Percentiles rank a stretch among this genome's conserved stretches.
These are phyloP conservation scores for Globisporangium nunn DNA, from an alignment of 352 stramenopile genomes.

Conservation along the genomic window DNA sequence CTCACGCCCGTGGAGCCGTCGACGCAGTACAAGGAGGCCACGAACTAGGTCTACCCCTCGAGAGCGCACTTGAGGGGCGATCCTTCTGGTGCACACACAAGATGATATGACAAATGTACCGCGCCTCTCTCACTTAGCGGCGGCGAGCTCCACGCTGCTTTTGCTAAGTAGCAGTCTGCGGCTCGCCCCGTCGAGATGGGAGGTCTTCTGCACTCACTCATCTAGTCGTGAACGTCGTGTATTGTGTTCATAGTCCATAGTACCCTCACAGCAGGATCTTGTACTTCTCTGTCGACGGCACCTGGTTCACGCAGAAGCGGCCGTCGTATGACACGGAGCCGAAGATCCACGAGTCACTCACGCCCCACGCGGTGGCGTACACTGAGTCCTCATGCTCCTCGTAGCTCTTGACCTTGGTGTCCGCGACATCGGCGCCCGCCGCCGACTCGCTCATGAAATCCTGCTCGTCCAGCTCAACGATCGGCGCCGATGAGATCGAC, in stretches of 20 bases:
- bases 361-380: slow-evolving; percentile 90
- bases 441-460: slow-evolving; percentile 62
- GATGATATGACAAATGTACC: background rate
- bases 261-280: slow-evolving; percentile 94
- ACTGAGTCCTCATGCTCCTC: slow-evolving; percentile 95
- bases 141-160: slow-evolving; percentile 6
- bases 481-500: slow-evolving; percentile 93
- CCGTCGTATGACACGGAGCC: slow-evolving; percentile 94
- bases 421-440: slow-evolving; percentile 43
- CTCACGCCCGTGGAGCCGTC: slow-evolving; percentile 21
- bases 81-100: too few species aligned
- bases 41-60: slow-evolving; percentile 12
- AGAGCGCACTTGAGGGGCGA: too few species aligned
- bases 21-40: slow-evolving; percentile 24
- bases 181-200: background rate
- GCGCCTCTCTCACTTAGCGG: background rate
- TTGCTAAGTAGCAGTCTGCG: slow-evolving; percentile 1
- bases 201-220: background rate
- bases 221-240: too few species aligned
- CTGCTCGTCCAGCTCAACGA: slow-evolving; percentile 90
- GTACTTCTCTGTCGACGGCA: slow-evolving; percentile 99
- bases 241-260: background rate
- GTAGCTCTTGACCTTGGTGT: slow-evolving; percentile 79
- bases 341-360: slow-evolving; percentile 95
- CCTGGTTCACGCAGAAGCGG: slow-evolving; percentile 91